Percentiles rank a stretch among this genome's conserved stretches.
Conservation (phyloP, 495 filamentous ascomycete species). For the Cairneyella variabilis region DNA sequence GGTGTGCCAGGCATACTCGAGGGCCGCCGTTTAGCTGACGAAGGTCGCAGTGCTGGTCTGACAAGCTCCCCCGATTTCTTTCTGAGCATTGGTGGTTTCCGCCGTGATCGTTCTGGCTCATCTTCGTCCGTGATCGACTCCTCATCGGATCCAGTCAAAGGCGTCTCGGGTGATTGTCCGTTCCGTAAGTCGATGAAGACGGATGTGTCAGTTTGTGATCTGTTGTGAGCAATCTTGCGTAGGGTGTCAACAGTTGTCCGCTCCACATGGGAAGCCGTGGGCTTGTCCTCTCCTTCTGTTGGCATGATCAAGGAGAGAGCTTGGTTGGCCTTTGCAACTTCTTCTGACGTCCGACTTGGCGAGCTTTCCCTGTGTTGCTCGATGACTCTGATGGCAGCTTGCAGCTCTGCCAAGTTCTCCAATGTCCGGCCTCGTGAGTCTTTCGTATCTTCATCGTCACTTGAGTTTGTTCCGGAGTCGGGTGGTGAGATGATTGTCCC, state of each 20-base stretch:
- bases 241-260: slow-evolving; percentile 22
- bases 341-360: slow-evolving; percentile 40
- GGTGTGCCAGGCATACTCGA: slow-evolving; percentile 98
- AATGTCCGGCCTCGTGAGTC: slow-evolving; percentile 49
- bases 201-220: slow-evolving; percentile 77
- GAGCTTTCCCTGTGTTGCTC: slow-evolving; percentile 62
- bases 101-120: slow-evolving; percentile 43
- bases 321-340: slow-evolving; percentile 28
- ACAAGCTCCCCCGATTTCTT: slow-evolving; percentile 99
- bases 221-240: slow-evolving; percentile 61
- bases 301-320: slow-evolving; percentile 33
- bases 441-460: slow-evolving; percentile 73
- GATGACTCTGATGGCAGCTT: slow-evolving; percentile 78
- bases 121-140: slow-evolving; percentile 56
- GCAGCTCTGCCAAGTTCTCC: slow-evolving; percentile 69
- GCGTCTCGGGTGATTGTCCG: slow-evolving; percentile 47
- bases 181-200: slow-evolving; percentile 44
- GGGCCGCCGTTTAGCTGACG: slow-evolving; percentile 67
- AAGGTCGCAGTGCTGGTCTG: slow-evolving; percentile 79
- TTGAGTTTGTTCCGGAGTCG: slow-evolving; percentile 70
- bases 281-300: slow-evolving; percentile 26
- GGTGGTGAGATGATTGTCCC: slow-evolving; percentile 85
- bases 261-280: slow-evolving; percentile 10
- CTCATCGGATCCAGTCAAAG: slow-evolving; percentile 57
- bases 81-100: slow-evolving; percentile 82